phyloP scores from a whole-genome alignment of 1,284 basidiomycete species.

The Marasmius oreades region DNA sequence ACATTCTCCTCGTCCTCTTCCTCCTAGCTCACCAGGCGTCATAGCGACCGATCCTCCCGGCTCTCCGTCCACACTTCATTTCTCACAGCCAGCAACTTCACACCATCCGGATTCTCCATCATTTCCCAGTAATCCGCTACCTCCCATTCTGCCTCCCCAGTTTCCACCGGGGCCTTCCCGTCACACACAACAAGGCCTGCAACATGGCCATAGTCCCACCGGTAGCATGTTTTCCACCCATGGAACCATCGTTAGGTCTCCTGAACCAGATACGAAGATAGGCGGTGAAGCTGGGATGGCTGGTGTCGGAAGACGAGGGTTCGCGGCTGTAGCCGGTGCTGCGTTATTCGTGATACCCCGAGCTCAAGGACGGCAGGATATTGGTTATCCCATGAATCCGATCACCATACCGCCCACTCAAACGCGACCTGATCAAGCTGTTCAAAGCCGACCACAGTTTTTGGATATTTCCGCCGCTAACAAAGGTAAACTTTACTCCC shows the following conservation, averaged over 20 bases:
- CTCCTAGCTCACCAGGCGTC: not conserved
- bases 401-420: too few relatives aligned
- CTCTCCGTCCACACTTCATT: not conserved
- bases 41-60: not conserved
- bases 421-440: constrained; percentile 6
- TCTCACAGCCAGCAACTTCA: not conserved
- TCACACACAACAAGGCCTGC: not conserved
- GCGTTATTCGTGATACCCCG: constrained; percentile 48
- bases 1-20: not conserved
- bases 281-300: constrained; percentile 88
- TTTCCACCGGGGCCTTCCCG: not conserved
- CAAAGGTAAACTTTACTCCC: constrained; percentile 32
- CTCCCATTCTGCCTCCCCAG: not conserved
- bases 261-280: constrained; percentile 60
- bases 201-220: constrained; percentile 9
- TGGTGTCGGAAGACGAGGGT: constrained; percentile 81
- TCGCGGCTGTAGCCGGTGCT: constrained; percentile 74
- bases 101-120: not conserved
- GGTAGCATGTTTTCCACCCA: constrained; percentile 3
- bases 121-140: not conserved
- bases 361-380: not conserved
- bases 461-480: constrained; percentile 48
- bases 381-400: constrained; percentile 6
- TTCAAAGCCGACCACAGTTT: constrained; percentile 33
- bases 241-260: constrained; percentile 7